Percentiles rank a stretch among this genome's conserved stretches.
These are phyloP conservation scores for Daucus carota DNA, from an alignment of 129 eudicot species.

Conservation along the genomic window DNA sequence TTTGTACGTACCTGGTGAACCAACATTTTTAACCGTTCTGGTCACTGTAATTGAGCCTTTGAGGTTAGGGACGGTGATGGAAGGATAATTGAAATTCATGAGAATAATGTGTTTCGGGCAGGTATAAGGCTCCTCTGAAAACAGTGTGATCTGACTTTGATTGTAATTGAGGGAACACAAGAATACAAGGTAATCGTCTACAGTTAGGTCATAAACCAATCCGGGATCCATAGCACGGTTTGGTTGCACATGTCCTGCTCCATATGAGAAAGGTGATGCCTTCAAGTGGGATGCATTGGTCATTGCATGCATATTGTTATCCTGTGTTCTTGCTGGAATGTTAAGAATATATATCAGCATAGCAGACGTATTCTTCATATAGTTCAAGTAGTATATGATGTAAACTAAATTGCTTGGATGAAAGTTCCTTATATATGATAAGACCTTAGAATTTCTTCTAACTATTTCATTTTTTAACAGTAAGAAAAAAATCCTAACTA, in stretches of 20 bases:
- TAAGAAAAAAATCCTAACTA: background rate
- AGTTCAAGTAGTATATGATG: background rate
- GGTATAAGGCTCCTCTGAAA: background rate
- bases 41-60: conserved; percentile 7
- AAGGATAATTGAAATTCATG: conserved; percentile 20
- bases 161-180: conserved; percentile 13
- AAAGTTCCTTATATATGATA: background rate
- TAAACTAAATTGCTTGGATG: background rate
- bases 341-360: background rate
- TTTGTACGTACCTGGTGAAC: conserved; percentile 11
- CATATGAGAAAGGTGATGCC: conserved; percentile 20
- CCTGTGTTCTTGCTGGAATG: conserved; percentile 22
- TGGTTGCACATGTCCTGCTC: conserved; percentile 22
- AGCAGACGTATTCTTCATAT: background rate
- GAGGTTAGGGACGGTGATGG: conserved; percentile 21
- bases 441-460: background rate
- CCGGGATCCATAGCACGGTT: conserved; percentile 21
- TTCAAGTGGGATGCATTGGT: conserved; percentile 3
- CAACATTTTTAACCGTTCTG: conserved; percentile 21
- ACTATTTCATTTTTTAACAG: background rate
- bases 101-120: conserved; percentile 10
- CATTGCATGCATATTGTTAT: conserved; percentile 14
- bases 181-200: conserved; percentile 14
- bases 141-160: background rate
- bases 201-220: conserved; percentile 19